Conservation (phyloP, 2,329 filamentous ascomycete genomes). For the Pseudocercospora vitis region DNA sequence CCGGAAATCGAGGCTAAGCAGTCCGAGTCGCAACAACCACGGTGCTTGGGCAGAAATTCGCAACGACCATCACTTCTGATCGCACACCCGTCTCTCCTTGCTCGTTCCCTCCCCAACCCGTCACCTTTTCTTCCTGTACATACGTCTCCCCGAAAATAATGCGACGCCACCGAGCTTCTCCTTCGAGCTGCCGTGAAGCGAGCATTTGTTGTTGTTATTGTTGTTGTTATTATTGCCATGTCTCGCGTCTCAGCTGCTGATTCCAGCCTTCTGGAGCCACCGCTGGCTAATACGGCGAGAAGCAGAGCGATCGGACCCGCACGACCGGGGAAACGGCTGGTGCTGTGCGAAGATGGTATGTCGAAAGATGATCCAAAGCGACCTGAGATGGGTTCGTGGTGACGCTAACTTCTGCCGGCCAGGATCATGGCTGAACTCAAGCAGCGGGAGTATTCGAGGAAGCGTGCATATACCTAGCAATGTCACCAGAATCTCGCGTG, state of each 20-base stretch:
- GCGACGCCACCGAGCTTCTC: constrained; percentile 8
- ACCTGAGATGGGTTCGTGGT: too few species aligned
- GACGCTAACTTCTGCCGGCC: background rate
- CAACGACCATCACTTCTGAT: background rate
- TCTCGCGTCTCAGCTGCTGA: constrained; percentile 19
- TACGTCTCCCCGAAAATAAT: constrained; percentile 10
- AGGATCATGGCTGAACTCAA: constrained; percentile 53
- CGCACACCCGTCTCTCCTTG: background rate
- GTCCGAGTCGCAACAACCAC: background rate
- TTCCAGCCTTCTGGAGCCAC: constrained; percentile 10
- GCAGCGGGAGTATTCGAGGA: constrained; percentile 47
- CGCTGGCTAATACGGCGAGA: constrained; percentile 2
- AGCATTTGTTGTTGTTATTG: background rate
- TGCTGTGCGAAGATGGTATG: constrained; percentile 34
- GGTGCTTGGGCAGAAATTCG: constrained; percentile 6
- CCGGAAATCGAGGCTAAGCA: background rate
- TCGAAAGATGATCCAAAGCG: background rate
- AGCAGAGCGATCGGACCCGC: constrained; percentile 4
- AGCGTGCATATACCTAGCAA: constrained; percentile 50
- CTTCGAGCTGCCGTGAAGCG: constrained; percentile 14
- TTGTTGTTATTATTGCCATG: too few species aligned
- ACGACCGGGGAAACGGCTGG: constrained; percentile 28
- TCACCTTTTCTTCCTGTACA: background rate
- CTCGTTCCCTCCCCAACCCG: background rate
- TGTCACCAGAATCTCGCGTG: constrained; percentile 51